Evolutionary conservation across 2,329 filamentous ascomycete genomes (phyloP).

Genomic region (Colletotrichum agaves): DNA sequence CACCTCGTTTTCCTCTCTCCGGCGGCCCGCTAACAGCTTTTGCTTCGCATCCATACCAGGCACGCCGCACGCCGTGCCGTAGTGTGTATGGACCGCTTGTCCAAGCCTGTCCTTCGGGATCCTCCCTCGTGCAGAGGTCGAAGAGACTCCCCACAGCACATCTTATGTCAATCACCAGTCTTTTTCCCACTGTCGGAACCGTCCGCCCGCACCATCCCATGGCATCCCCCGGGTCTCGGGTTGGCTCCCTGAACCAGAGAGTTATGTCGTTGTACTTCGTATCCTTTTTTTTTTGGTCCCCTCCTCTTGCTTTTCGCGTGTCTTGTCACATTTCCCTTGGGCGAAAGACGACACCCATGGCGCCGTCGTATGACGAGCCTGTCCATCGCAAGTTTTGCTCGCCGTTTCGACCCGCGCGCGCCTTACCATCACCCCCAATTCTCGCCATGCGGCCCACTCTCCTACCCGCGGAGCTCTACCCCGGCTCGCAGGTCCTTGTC

Average conservation of each 20-base stretch:
- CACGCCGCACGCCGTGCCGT: constrained; percentile 23
- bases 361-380: constrained; percentile 31
- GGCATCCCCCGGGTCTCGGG: background rate
- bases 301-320: background rate
- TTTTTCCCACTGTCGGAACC: constrained; percentile 32
- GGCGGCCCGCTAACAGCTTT: background rate
- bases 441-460: constrained; percentile 18
- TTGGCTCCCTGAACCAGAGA: background rate
- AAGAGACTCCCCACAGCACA: constrained; percentile 28
- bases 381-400: constrained; percentile 33
- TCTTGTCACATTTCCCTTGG: constrained; percentile 20
- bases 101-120: background rate
- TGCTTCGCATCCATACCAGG: constrained; percentile 20
- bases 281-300: too few relatives aligned
- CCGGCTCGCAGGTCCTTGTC: background rate
- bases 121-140: constrained; percentile 29
- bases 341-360: constrained; percentile 1
- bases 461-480: constrained; percentile 22
- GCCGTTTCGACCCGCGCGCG: constrained; percentile 30
- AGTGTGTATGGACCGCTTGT: constrained; percentile 18
- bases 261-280: background rate
- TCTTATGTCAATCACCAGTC: constrained; percentile 37
- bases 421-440: constrained; percentile 23
- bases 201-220: constrained; percentile 31
- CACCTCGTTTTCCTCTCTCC: constrained; percentile 5